Base-by-base conservation (phyloP, 352 stramenopile species). In the Globisporangium nunn region DNA sequence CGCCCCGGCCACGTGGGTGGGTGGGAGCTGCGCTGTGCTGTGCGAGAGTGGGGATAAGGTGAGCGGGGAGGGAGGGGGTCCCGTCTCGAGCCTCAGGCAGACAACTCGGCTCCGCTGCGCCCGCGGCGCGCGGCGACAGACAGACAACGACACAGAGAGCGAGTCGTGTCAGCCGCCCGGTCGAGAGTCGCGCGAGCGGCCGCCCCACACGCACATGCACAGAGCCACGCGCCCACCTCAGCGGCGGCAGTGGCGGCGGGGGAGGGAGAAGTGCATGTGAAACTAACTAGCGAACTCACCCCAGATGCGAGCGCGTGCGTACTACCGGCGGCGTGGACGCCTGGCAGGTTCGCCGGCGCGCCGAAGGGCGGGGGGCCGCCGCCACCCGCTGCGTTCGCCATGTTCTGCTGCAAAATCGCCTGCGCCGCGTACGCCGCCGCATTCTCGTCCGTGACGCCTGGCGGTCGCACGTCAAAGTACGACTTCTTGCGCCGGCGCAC, bases 381-480 rank as follows among this genome's bases (percentile, higher is more conserved):
- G 28, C 77, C 68, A 3, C 79, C 79, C 0, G 77, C 79, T 12
- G 88, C 68, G 47, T 77, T 70, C 30, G 75, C 77, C 75, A 93
- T 84, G 62, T 88, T 93, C 56, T 91, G 81, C 70, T 93, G 81
- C 52, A 93, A 51, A 53, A 93, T 93, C 11, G 76, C 79, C 55
- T 93, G 81, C n/a, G 83, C 83, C 6, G 83, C 83, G 55, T 88
- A 93, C 12, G 83, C 81, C 2, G 83, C 83, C 11, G 83, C 83
- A 51, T 90, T 93, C 54, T 93, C 81, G 15, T 91, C 77, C 11
- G 81, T 93, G 7, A 93, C 83, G 35, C 83, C 83, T 3, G 83
- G 79, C 46, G 83, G 83, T 2, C 75, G 72, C 64, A 93, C 80
- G 59, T 93, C 83, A 67, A 93, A 93, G 60, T 88, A 89, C 65